These are phyloP conservation scores for Alternaria solani DNA, from an alignment of 2,329 filamentous ascomycete genomes.

Conservation along the genomic window DNA sequence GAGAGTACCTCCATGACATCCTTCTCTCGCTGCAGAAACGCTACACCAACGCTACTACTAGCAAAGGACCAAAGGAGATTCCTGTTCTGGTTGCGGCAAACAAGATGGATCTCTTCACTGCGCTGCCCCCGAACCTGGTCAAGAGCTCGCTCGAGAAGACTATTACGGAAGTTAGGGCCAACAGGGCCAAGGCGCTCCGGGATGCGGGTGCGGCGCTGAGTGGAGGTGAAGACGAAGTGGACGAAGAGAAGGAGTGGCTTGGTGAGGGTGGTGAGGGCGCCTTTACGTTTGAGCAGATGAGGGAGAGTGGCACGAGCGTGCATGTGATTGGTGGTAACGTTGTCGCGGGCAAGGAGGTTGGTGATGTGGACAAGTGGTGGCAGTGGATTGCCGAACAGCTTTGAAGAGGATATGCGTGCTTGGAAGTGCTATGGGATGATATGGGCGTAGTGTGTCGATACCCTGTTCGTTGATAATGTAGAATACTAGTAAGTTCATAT, in stretches of 20 bases:
- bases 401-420: slow-evolving; percentile 48
- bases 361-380: slow-evolving; percentile 87
- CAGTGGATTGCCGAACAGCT: slow-evolving; percentile 84
- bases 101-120: slow-evolving; percentile 95
- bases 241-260: slow-evolving; percentile 80
- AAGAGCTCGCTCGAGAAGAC: slow-evolving; percentile 79
- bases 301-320: slow-evolving; percentile 81
- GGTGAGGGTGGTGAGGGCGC: slow-evolving; percentile 79
- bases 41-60: slow-evolving; percentile 63
- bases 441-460: background rate
- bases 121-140: slow-evolving; percentile 80
- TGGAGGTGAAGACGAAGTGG: slow-evolving; percentile 59
- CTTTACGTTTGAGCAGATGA: slow-evolving; percentile 83
- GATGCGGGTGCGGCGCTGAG: slow-evolving; percentile 79
- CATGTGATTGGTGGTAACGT: slow-evolving; percentile 80
- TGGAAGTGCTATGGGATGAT: background rate
- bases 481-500: background rate
- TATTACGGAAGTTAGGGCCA: slow-evolving; percentile 77
- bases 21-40: slow-evolving; percentile 83
- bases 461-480: background rate
- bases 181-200: slow-evolving; percentile 78
- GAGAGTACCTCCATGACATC: slow-evolving; percentile 86
- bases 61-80: slow-evolving; percentile 67
- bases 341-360: slow-evolving; percentile 62
- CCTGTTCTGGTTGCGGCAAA: slow-evolving; percentile 89